phyloP scores from a whole-genome alignment of 495 filamentous ascomycete species.

The Daldinia concentrica region DNA sequence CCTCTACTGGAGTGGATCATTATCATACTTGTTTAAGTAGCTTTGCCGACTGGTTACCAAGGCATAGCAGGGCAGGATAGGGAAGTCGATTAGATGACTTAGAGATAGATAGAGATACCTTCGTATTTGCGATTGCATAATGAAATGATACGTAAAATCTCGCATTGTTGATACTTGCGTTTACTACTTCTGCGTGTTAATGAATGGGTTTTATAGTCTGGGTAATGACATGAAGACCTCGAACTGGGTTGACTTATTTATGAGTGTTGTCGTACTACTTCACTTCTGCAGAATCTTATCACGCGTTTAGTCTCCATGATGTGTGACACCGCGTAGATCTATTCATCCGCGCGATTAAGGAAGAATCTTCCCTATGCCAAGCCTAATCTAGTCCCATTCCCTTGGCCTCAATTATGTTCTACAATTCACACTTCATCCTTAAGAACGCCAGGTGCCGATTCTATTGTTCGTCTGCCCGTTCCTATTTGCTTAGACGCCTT shows the following conservation, averaged over 20 bases:
- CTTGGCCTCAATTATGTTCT: not conserved
- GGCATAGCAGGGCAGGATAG: not conserved
- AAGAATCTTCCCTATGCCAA: not conserved
- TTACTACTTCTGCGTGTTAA: not conserved
- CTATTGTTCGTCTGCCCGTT: not conserved
- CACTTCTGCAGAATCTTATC: too few relatives aligned
- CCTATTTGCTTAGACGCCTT: conserved; percentile 8
- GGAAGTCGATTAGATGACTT: conserved; percentile 1
- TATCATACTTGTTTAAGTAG: conserved; percentile 3
- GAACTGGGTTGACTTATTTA: too few relatives aligned
- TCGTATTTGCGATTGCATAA: conserved; percentile 24
- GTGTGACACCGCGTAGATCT: too few relatives aligned
- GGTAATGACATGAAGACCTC: too few relatives aligned
- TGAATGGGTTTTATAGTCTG: not conserved
- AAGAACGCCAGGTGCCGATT: not conserved
- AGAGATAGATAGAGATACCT: conserved; percentile 34
- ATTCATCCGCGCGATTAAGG: too few relatives aligned
- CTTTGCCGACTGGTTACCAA: conserved; percentile 18
- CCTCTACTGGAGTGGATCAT: not conserved
- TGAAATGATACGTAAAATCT: conserved; percentile 24
- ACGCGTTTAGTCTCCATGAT: too few relatives aligned
- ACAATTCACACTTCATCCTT: not conserved
- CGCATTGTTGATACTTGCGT: not conserved
- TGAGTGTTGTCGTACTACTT: too few relatives aligned
- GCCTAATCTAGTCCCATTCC: not conserved